Evolutionary conservation across 768 basidiomycete species (phyloP), one percentile per base, ranked within the genome.

Genomic region (Leccinum fibrillosum): DNA sequence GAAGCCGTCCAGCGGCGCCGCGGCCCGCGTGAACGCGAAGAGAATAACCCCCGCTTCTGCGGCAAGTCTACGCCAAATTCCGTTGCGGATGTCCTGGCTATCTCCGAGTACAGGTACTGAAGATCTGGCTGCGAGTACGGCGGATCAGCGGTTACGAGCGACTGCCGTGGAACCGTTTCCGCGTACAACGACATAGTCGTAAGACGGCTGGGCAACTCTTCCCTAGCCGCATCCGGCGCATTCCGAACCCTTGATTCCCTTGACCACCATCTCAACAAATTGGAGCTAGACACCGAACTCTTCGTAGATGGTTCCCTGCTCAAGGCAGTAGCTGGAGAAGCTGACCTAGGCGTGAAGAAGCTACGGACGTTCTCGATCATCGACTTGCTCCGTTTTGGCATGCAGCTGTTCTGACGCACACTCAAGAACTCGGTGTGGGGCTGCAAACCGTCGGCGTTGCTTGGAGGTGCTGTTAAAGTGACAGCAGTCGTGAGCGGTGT

Each of bases 321-420:
- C 60, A 75, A 58, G 5, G 71, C 62, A 34, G 71, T 61, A 48
- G 72, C 64, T 5, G 82, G 76, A 15, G 82, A 78, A 13, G 66
- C 57, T 5, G 82, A 71, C 1, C 79, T 81, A 52, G 82, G 75
- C 26, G 76, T 72, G 63, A 89, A 87, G 53, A 89, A 75, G 19
- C 77, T 82, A 63, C 78, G 81, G 56, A 89, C 82, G 62, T 84
- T 86, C 61, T 80, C 83, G 49, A 85, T 81, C 71, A 89, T 78
- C 13, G 83, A 85, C 26, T 80, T 75, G 52, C 77, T 72, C 44
- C 79, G 75, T 60, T 78, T 79, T 11, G 78, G 79, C 25, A 61
- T 63, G 51, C 55, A 71, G 49, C 62, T 62, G n/a, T 62, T 64
- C 45, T 52, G 67, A 50, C 51, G 62, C 26, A 57, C 60, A 44